Percentiles rank a stretch among this genome's conserved stretches.
Conservation (phyloP, 2,329 filamentous ascomycete species). For the Podosphaera fusca region DNA sequence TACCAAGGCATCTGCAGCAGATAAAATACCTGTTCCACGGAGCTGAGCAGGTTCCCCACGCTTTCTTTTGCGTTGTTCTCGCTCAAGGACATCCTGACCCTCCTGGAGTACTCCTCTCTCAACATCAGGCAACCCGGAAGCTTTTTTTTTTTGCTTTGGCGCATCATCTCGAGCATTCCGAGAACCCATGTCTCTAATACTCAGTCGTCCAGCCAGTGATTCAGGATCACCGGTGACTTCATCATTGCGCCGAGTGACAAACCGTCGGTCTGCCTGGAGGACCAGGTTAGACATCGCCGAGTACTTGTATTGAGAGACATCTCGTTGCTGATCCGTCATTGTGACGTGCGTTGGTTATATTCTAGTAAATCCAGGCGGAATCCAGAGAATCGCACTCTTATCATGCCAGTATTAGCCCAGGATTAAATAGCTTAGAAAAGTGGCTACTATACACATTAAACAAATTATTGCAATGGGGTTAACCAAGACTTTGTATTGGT, state of each 20-base stretch:
- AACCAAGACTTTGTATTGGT: too few relatives aligned
- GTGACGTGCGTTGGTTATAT: constrained; percentile 4
- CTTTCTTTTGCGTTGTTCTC: constrained; percentile 73
- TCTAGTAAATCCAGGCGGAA: background rate
- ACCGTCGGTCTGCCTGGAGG: constrained; percentile 95
- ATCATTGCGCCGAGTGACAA: constrained; percentile 76
- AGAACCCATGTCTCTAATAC: constrained; percentile 83
- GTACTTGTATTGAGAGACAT: constrained; percentile 97
- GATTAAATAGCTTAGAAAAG: background rate
- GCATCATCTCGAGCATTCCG: constrained; percentile 57
- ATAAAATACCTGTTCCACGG: constrained; percentile 55
- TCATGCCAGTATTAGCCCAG: background rate
- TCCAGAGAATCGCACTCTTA: background rate
- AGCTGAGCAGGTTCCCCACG: constrained; percentile 45
- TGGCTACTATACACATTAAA: background rate
- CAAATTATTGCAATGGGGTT: background rate
- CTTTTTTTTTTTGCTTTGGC: constrained; percentile 57
- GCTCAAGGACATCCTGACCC: constrained; percentile 59
- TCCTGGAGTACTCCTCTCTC: constrained; percentile 57
- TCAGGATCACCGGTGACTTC: constrained; percentile 94
- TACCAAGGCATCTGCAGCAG: constrained; percentile 64
- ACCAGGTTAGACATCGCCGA: constrained; percentile 99
- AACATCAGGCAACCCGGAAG: constrained; percentile 40
- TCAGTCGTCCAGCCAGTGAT: constrained; percentile 82
- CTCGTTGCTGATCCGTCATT: constrained; percentile 54